Conservation (phyloP, 2,329 filamentous ascomycete species). For the Trichoderma hamatum region DNA sequence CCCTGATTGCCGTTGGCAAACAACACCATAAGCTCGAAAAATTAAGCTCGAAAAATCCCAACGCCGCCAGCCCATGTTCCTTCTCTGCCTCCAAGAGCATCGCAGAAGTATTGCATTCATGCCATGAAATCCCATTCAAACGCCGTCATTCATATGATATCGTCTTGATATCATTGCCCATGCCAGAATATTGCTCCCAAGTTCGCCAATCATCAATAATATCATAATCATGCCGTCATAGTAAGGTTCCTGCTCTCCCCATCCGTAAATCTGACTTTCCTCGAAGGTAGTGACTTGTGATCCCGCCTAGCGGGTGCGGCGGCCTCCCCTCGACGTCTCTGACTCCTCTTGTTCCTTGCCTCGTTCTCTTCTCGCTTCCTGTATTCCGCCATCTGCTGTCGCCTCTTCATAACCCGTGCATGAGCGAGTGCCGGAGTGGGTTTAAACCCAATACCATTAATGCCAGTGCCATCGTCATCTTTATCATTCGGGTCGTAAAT, state of each 20-base stretch:
- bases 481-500: slow-evolving; percentile 66
- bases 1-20: background rate
- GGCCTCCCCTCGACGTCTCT: slow-evolving; percentile 49
- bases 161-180: background rate
- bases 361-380: slow-evolving; percentile 63
- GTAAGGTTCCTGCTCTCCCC: slow-evolving; percentile 41
- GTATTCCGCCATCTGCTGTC: slow-evolving; percentile 65
- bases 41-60: slow-evolving; percentile 1
- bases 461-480: slow-evolving; percentile 68
- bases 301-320: slow-evolving; percentile 33
- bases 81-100: background rate
- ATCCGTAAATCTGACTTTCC: slow-evolving; percentile 48
- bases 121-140: background rate
- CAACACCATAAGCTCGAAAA: background rate
- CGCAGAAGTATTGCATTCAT: background rate
- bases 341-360: slow-evolving; percentile 58
- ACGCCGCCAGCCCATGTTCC: slow-evolving; percentile 2
- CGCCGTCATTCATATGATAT: slow-evolving; percentile 4
- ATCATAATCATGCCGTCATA: slow-evolving; percentile 36
- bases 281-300: slow-evolving; percentile 34
- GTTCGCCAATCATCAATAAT: background rate
- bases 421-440: slow-evolving; percentile 64
- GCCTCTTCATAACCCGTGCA: slow-evolving; percentile 58
- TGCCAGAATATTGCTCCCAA: background rate
- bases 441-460: slow-evolving; percentile 69